These are phyloP conservation scores for Aspergillus nanangensis DNA, from an alignment of 495 filamentous ascomycete species.

Conservation along the genomic window DNA sequence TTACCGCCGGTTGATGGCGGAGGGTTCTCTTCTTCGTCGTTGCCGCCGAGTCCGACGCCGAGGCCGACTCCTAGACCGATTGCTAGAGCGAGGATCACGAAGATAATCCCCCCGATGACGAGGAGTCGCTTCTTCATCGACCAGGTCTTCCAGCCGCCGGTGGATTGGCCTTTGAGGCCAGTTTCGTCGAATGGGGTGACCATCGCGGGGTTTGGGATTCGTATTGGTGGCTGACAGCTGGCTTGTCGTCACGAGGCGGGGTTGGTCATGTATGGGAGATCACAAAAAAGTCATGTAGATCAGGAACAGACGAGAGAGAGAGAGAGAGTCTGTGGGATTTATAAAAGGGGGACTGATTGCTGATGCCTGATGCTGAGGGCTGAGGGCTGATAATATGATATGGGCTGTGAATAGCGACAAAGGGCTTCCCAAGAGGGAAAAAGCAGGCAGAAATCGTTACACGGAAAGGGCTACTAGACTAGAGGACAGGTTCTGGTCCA, in stretches of 20 bases:
- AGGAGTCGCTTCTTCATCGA: slow-evolving; percentile 36
- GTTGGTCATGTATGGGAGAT: no score
- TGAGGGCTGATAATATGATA: no score
- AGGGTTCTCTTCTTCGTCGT: slow-evolving; percentile 10
- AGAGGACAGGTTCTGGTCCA: background rate
- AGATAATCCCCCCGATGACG: slow-evolving; percentile 17
- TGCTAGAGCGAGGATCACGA: slow-evolving; percentile 44
- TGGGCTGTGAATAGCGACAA: no score
- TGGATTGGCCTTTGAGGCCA: slow-evolving; percentile 10
- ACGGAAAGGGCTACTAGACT: background rate
- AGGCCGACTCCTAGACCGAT: slow-evolving; percentile 53
- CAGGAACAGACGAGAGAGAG: no score
- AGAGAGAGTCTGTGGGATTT: no score
- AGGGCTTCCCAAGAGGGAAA: no score
- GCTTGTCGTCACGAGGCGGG: no score
- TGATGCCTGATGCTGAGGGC: no score
- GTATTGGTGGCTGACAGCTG: no score
- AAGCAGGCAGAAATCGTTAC: background rate
- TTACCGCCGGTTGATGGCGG: slow-evolving; percentile 18
- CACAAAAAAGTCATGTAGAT: no score
- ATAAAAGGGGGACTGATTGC: no score
- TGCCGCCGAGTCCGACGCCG: slow-evolving; percentile 34
- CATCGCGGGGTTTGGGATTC: background rate
- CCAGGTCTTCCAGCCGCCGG: slow-evolving; percentile 30
- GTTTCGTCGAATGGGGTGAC: slow-evolving; percentile 5